phyloP scores from a whole-genome alignment of 2,329 filamentous ascomycete species.

The Venturia carpophila region DNA sequence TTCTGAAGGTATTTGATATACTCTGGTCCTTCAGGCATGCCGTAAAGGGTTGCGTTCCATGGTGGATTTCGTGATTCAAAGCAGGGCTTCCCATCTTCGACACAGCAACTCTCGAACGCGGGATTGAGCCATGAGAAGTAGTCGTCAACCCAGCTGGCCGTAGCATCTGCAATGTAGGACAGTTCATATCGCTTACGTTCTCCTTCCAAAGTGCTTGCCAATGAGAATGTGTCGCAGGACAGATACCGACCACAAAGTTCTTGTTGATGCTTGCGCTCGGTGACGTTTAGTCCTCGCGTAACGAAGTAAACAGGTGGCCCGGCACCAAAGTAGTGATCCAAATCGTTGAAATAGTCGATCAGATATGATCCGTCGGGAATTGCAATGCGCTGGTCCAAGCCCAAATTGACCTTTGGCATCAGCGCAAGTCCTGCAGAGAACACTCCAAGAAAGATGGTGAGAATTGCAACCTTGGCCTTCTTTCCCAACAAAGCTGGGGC shows the following conservation, averaged over 20 bases:
- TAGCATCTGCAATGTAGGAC: slow-evolving; percentile 79
- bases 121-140: slow-evolving; percentile 97
- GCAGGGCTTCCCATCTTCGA: slow-evolving; percentile 56
- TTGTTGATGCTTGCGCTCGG: slow-evolving; percentile 66
- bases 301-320: slow-evolving; percentile 97
- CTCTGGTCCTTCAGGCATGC: slow-evolving; percentile 90
- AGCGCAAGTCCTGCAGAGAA: slow-evolving; percentile 81
- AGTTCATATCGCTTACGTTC: slow-evolving; percentile 83
- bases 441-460: slow-evolving; percentile 76
- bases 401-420: slow-evolving; percentile 75
- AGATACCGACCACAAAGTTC: slow-evolving; percentile 87
- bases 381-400: slow-evolving; percentile 88
- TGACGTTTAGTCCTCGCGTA: slow-evolving; percentile 70
- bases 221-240: slow-evolving; percentile 72
- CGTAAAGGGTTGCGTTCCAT: slow-evolving; percentile 82
- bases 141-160: slow-evolving; percentile 95
- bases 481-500: slow-evolving; percentile 73
- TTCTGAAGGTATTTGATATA: slow-evolving; percentile 79
- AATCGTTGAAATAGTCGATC: slow-evolving; percentile 91
- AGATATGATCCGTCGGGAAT: slow-evolving; percentile 91
- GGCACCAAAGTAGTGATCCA: slow-evolving; percentile 84
- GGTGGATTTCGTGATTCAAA: slow-evolving; percentile 68
- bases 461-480: slow-evolving; percentile 67
- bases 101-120: slow-evolving; percentile 63
- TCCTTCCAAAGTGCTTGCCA: slow-evolving; percentile 86